phyloP scores from a whole-genome alignment of 768 basidiomycete species.

The Kwoniella pini region DNA sequence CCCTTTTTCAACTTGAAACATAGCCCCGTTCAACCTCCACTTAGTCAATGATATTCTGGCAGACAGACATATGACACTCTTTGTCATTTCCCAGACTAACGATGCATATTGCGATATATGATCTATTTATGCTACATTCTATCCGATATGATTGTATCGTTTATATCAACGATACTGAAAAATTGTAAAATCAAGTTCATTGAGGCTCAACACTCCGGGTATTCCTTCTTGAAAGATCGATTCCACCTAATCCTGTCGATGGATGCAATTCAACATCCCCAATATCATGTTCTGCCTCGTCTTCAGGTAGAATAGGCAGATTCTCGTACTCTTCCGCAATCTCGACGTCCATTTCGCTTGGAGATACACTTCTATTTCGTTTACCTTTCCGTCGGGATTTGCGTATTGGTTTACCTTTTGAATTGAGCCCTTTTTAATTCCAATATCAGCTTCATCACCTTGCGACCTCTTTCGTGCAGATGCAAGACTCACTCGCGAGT shows the following conservation, averaged over 20 bases:
- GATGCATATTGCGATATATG: not conserved
- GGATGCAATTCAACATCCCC: conserved; percentile 17
- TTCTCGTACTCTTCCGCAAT: conserved; percentile 34
- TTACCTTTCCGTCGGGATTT: not conserved
- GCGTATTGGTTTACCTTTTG: conserved; percentile 20
- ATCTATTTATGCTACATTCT: conserved; percentile 27
- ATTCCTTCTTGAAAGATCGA: conserved; percentile 5
- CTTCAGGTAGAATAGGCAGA: conserved; percentile 17
- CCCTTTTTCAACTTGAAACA: conserved; percentile 1
- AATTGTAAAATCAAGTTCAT: not conserved
- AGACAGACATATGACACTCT: no score
- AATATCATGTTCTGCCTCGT: conserved; percentile 8
- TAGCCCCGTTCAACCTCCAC: not conserved
- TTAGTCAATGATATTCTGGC: no score
- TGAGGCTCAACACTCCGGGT: conserved; percentile 19
- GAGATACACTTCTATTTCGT: not conserved
- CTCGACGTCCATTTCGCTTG: conserved; percentile 21
- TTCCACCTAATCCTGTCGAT: not conserved
- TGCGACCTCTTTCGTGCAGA: not conserved
- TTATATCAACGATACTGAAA: no score
- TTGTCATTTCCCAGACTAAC: no score
- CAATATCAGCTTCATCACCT: conserved; percentile 5
- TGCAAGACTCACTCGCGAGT: conserved; percentile 46
- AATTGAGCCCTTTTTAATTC: conserved; percentile 28
- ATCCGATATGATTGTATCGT: conserved; percentile 33